phyloP scores from a whole-genome alignment of 1,139 yeast genomes.

The Maudiozyma humilis region DNA sequence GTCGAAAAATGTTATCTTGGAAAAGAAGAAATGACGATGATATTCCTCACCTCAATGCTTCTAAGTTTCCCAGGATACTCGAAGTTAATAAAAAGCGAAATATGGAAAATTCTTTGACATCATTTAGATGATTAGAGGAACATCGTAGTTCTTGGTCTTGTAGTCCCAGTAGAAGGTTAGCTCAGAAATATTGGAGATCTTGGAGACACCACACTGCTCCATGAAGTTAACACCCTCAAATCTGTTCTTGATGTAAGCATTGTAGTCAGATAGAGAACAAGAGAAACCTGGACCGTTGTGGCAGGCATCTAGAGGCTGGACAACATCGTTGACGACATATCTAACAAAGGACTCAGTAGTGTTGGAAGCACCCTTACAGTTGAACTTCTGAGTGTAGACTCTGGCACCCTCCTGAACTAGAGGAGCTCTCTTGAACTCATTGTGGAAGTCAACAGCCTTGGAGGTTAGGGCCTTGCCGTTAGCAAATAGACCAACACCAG shows the following conservation, averaged over 20 bases:
- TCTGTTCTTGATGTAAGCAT: slow-evolving; percentile 32
- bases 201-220: slow-evolving; percentile 32
- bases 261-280: slow-evolving; percentile 40
- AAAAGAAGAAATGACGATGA: background rate
- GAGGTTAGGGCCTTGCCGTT: slow-evolving; percentile 16
- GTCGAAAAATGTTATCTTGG: too few species aligned
- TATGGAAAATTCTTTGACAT: background rate
- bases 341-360: slow-evolving; percentile 35
- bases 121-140: background rate
- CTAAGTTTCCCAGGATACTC: too few species aligned
- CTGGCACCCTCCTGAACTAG: slow-evolving; percentile 53
- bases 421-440: slow-evolving; percentile 17
- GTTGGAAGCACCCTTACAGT: slow-evolving; percentile 26
- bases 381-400: slow-evolving; percentile 43
- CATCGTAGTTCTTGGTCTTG: slow-evolving; percentile 3
- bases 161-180: slow-evolving; percentile 30
- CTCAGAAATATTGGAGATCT: slow-evolving; percentile 17
- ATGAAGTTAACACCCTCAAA: slow-evolving; percentile 32
- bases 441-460: slow-evolving; percentile 35
- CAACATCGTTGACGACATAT: slow-evolving; percentile 51
- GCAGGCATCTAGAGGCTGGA: slow-evolving; percentile 47
- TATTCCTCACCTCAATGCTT: too few species aligned
- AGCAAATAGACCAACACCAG: slow-evolving; percentile 45
- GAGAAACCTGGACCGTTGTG: slow-evolving; percentile 55
- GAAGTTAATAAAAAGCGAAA: too few species aligned